Conservation (phyloP, 2,329 filamentous ascomycete genomes). For the Penicillium sp. region DNA sequence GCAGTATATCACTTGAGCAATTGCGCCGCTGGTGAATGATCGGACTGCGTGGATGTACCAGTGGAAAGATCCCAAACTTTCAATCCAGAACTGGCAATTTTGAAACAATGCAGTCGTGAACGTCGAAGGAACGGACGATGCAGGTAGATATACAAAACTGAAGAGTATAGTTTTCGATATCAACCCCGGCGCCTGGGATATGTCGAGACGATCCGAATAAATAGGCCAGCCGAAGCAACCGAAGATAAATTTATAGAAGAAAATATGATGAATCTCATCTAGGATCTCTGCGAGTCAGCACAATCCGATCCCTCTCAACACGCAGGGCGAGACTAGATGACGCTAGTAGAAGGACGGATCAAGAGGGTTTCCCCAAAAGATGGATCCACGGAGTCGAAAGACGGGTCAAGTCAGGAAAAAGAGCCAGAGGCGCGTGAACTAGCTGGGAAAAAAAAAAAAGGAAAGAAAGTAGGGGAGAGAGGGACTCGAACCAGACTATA, state of each 20-base stretch:
- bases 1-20: background rate
- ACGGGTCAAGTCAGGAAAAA: background rate
- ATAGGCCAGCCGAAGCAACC: background rate
- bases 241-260: background rate
- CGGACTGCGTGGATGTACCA: background rate
- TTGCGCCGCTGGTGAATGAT: background rate
- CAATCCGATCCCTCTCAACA: background rate
- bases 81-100: background rate
- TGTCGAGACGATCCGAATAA: background rate
- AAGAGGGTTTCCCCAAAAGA: background rate
- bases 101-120: background rate
- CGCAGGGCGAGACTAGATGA: conserved; percentile 13
- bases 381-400: background rate
- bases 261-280: conserved; percentile 26
- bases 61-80: background rate
- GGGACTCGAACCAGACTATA: background rate
- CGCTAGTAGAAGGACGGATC: conserved; percentile 13
- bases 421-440: background rate
- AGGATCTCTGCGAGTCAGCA: background rate
- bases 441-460: conserved; percentile 8
- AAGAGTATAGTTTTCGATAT: background rate
- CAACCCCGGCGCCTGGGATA: background rate
- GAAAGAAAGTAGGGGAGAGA: background rate
- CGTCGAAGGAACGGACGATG: background rate
- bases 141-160: conserved; percentile 4